Evolutionary conservation across 306 rosid genomes (phyloP), one percentile per base, ranked within the genome.

Genomic region (Dryas octopetala): DNA sequence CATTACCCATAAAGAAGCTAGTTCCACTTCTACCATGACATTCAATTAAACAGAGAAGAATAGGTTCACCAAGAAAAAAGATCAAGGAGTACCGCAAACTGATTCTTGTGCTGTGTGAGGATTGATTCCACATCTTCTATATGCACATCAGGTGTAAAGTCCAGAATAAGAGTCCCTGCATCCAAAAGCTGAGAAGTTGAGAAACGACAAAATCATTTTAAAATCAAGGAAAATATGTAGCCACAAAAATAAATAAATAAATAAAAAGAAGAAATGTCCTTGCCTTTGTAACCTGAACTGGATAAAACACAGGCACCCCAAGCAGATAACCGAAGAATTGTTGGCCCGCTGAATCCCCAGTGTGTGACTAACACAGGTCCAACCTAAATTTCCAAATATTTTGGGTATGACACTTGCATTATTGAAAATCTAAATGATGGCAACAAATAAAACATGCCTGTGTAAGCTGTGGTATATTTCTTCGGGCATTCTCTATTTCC

Each of bases 301-400:
- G 92, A 91, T 67, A 94, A 84, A 60, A 83, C 79, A 72, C 98
- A 93, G 62, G 97, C 98, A 64, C 91, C 96, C 98, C 98, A 94
- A 71, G 97, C 97, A 76, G 97, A 94, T 81, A 94, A 78, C 49
- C 94, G 90, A 74, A 94, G 98, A 85, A 94, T 81, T 71, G 76
- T 96, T 0, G 98, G 98, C 46, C 97, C 98, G 79, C 98, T 94
- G 79, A 94, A 89, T 83, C 97, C 98, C 98, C 97, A 90, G 6
- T 94, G 98, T 32, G 98, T 94, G 82, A 94, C 88, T 74, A 94
- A 78, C 93, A 94, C 84, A 57, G 97, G 89, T 41, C 98, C 98
- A 72, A 91, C 88, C 97, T 94, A 76, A 54, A 74, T 53, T 82
- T 78, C 53, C 76, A 67, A 73, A 68, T 32, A 50, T 17, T 41